Base-by-base conservation (phyloP, 176 grass and related monocot species). In the Triticum monococcum region DNA sequence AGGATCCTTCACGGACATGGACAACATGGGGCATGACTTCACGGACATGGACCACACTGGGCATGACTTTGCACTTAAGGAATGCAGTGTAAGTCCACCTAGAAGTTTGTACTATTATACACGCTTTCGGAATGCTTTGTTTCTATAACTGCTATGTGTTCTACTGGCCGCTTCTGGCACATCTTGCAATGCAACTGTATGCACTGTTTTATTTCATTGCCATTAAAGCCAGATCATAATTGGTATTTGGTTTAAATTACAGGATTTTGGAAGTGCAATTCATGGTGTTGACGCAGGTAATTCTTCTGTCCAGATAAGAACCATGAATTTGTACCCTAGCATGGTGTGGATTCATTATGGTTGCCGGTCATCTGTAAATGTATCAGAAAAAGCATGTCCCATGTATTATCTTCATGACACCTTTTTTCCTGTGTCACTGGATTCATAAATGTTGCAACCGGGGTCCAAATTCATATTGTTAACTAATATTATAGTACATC, bases 251-350 rank as follows among this genome's bases (percentile, higher is more conserved):
- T 74, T 81, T 76, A 16, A 18, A 74, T 76, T 90, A 79, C 97
- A 98, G 97, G 97, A 98, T 88, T 98, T 98, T 91, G 87, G 90
- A 69, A 94, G 94, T 54, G 90, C 84, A 52, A 96, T 98, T 88
- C 85, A 91, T 69, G 92, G 83, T 63, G 89, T 88, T 30, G 89
- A 90, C 82, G 90, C 97, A 96, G 97, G 97, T 98, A 94, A 40
- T 78, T 81, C 86, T 91, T 83, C 72, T 62, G 35, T 83, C 50
- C 45, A 75, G 68, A 84, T 62, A 70, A 46, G 63, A 83, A 83
- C 14, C 28, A 64, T 63, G 17, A 13, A 72, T n/a, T 67, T 63
- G 31, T 78, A 54, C 26, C 71, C 38, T 86, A 68, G 43, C 73
- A 4, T 68, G 56, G 5, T 26, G 18, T 87, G 74, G 74, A 25